These are phyloP conservation scores for Inosperma sp. DNA, from an alignment of 768 basidiomycete species.

Conservation along the genomic window DNA sequence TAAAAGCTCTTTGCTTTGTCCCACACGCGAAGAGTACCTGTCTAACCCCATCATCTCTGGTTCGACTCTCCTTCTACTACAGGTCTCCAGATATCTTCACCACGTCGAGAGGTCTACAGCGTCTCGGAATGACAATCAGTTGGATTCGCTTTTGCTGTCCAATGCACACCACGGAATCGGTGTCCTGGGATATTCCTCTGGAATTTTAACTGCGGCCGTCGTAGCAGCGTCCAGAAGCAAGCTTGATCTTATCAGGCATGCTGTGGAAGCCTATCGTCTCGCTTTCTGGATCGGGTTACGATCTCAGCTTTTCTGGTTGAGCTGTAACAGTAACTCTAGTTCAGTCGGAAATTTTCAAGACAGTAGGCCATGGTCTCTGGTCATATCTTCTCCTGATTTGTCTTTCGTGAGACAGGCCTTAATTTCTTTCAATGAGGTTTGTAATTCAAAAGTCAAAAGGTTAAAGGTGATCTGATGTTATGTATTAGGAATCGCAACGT, in stretches of 20 bases:
- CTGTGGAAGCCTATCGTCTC: conserved; percentile 47
- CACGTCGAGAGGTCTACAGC: conserved; percentile 28
- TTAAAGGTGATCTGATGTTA: too few species aligned
- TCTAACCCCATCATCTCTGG: conserved; percentile 49
- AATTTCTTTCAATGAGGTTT: conserved; percentile 24
- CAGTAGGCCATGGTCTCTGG: conserved; percentile 42
- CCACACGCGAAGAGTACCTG: conserved; percentile 31
- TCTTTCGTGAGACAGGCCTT: conserved; percentile 22
- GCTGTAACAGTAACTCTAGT: too few species aligned
- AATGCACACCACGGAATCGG: conserved; percentile 35
- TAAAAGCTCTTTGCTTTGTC: conserved; percentile 35
- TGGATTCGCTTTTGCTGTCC: conserved; percentile 24
- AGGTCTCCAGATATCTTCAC: conserved; percentile 49
- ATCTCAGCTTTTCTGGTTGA: conserved; percentile 34
- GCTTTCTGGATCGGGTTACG: conserved; percentile 52
- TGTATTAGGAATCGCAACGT: conserved; percentile 5
- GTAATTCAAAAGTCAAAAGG: too few species aligned
- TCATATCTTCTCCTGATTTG: conserved; percentile 30
- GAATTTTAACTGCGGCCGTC: conserved; percentile 50
- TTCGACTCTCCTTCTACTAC: conserved; percentile 45
- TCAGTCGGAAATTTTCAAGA: conserved; percentile 5
- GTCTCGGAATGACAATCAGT: conserved; percentile 19
- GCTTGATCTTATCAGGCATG: conserved; percentile 39
- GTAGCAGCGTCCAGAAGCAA: conserved; percentile 40
- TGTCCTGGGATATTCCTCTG: conserved; percentile 53